Evolutionary conservation across 768 basidiomycete species (phyloP).

Genomic region (Rhodotorula sphaerocarpa): DNA sequence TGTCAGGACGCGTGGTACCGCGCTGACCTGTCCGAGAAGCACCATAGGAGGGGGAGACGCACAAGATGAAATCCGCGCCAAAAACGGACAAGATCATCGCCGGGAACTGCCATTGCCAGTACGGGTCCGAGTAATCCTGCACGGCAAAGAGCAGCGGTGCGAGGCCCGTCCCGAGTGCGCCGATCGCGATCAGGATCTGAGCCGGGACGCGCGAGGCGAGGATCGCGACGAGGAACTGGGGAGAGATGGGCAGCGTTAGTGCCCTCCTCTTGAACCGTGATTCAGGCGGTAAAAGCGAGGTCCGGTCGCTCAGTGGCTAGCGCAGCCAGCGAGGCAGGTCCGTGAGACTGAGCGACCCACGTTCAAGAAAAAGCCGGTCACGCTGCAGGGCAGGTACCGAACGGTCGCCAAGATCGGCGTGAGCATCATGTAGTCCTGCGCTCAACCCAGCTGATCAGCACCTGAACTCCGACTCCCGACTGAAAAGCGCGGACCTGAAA

Average conservation of each 20-base stretch:
- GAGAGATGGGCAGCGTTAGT: too few relatives aligned
- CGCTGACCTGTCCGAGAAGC: too few relatives aligned
- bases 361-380: slow-evolving; percentile 19
- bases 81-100: slow-evolving; percentile 22
- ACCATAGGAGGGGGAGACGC: background rate
- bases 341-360: background rate
- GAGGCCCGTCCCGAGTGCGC: slow-evolving; percentile 38
- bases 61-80: slow-evolving; percentile 19
- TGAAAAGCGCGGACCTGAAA: background rate
- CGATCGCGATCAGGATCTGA: slow-evolving; percentile 41
- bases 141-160: slow-evolving; percentile 32
- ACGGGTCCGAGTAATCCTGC: slow-evolving; percentile 7
- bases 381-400: slow-evolving; percentile 14
- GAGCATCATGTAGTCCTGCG: slow-evolving; percentile 12
- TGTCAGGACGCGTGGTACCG: too few relatives aligned
- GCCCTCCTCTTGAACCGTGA: too few relatives aligned
- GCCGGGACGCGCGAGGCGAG: slow-evolving; percentile 39
- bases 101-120: slow-evolving; percentile 28
- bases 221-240: slow-evolving; percentile 40
- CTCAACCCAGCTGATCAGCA: background rate
- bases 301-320: too few relatives aligned
- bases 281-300: too few relatives aligned
- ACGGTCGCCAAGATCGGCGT: slow-evolving; percentile 17
- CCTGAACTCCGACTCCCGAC: too few relatives aligned
- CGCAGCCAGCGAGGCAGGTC: too few relatives aligned